These are phyloP conservation scores for Colletotrichum lentis DNA, from an alignment of 2,329 filamentous ascomycete species.

Conservation along the genomic window DNA sequence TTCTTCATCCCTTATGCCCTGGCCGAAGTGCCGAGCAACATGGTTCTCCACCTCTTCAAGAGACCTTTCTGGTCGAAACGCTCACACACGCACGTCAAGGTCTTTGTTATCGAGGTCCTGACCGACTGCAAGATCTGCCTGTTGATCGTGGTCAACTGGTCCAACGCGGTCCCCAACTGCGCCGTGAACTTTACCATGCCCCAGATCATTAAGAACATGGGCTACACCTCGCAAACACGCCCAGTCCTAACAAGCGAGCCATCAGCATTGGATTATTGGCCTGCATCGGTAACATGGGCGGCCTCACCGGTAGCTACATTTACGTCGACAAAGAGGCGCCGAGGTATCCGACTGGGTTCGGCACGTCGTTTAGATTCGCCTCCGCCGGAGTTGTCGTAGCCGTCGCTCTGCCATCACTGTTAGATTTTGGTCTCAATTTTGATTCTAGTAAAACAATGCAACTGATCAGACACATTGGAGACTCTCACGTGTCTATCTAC, in stretches of 20 bases:
- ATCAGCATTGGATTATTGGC: slow-evolving; percentile 53
- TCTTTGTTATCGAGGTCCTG: slow-evolving; percentile 62
- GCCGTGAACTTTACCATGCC: slow-evolving; percentile 49
- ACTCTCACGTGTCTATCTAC: neutral
- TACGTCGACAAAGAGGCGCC: slow-evolving; percentile 37
- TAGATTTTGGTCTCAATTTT: too few relatives aligned
- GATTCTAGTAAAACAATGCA: neutral
- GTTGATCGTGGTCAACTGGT: slow-evolving; percentile 54
- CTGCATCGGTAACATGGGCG: slow-evolving; percentile 51
- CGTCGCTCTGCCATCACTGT: slow-evolving; percentile 2
- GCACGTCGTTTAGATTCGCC: slow-evolving; percentile 29
- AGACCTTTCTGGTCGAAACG: slow-evolving; percentile 44
- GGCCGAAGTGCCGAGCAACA: slow-evolving; percentile 52
- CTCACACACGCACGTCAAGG: slow-evolving; percentile 43
- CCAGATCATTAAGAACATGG: slow-evolving; percentile 52
- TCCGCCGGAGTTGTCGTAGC: slow-evolving; percentile 36
- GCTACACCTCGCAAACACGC: slow-evolving; percentile 51
- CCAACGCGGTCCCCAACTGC: slow-evolving; percentile 50
- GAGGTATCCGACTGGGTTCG: slow-evolving; percentile 36
- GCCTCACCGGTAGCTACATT: slow-evolving; percentile 42
- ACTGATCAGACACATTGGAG: neutral
- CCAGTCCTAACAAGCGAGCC: slow-evolving; percentile 50
- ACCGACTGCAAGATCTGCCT: slow-evolving; percentile 58
- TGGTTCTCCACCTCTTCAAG: slow-evolving; percentile 50
- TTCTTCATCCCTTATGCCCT: slow-evolving; percentile 71